phyloP scores from a whole-genome alignment of 1,284 basidiomycete species.

The Microbotryum saponariae region DNA sequence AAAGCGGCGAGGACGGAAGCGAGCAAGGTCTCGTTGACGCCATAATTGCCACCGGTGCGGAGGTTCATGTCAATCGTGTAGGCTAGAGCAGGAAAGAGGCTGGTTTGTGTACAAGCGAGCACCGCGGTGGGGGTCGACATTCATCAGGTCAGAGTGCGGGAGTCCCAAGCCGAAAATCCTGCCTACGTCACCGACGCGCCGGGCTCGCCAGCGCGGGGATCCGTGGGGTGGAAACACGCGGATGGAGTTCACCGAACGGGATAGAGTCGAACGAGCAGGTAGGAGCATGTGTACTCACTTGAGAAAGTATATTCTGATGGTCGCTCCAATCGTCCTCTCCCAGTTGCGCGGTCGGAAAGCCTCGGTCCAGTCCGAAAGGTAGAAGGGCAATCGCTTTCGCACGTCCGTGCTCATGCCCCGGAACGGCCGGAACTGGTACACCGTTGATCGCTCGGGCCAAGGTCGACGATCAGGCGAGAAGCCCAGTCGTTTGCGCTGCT shows the following conservation, averaged over 20 bases:
- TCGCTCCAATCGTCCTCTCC: conserved; percentile 57
- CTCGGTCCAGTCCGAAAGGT: conserved; percentile 75
- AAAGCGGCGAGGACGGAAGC: conserved; percentile 65
- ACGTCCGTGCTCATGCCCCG: conserved; percentile 70
- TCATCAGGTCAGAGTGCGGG: too few species aligned
- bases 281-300: conserved; percentile 50
- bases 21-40: conserved; percentile 70
- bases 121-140: conserved; percentile 39
- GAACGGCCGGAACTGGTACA: conserved; percentile 34
- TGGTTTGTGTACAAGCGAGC: conserved; percentile 5
- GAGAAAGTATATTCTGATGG: conserved; percentile 67
- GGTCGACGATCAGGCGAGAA: conserved; percentile 18
- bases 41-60: conserved; percentile 73
- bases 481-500: conserved; percentile 2
- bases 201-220: not conserved
- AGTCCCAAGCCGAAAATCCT: too few species aligned
- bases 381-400: conserved; percentile 66
- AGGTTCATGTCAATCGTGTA: conserved; percentile 91
- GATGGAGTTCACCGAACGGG: not conserved
- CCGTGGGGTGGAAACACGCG: not conserved
- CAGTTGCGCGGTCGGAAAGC: conserved; percentile 51
- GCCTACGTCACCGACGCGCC: too few species aligned
- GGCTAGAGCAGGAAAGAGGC: conserved; percentile 63
- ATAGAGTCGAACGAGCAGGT: not conserved
- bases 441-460: conserved; percentile 27